phyloP scores from a whole-genome alignment of 2,329 filamentous ascomycete genomes.

The Meredithiella fracta region DNA sequence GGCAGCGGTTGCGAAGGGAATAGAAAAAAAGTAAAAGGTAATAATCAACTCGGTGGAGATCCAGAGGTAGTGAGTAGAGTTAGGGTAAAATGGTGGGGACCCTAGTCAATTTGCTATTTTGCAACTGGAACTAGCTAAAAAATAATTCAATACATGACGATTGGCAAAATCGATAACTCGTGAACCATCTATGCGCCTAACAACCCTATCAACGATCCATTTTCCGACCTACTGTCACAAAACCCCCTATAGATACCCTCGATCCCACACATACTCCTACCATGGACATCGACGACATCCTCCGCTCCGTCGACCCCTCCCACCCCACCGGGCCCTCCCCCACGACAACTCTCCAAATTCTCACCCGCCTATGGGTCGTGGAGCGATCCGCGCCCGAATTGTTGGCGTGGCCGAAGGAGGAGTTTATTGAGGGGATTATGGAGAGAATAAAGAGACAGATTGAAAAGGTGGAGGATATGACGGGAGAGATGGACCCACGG shows the following conservation, averaged over 20 bases:
- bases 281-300: constrained; percentile 71
- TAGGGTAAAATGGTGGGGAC: not conserved
- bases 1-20: constrained; percentile 15
- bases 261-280: not conserved
- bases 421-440: constrained; percentile 69
- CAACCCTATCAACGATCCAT: no score
- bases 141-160: not conserved
- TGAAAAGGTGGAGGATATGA: constrained; percentile 57
- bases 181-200: not conserved
- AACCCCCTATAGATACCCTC: not conserved
- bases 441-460: constrained; percentile 54
- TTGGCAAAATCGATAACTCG: no score
- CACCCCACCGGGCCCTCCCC: constrained; percentile 40
- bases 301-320: constrained; percentile 52
- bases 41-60: not conserved
- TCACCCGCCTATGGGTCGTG: constrained; percentile 86
- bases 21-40: not conserved
- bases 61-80: not conserved
- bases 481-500: constrained; percentile 72
- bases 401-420: constrained; percentile 49
- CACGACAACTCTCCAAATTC: constrained; percentile 59
- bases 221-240: not conserved
- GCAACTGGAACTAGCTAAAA: not conserved
- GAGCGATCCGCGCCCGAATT: constrained; percentile 82
- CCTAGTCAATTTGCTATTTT: no score